These are phyloP conservation scores for Kalmanozyma brasiliensis DNA, from an alignment of 1,284 basidiomycete species.

Conservation along the genomic window DNA sequence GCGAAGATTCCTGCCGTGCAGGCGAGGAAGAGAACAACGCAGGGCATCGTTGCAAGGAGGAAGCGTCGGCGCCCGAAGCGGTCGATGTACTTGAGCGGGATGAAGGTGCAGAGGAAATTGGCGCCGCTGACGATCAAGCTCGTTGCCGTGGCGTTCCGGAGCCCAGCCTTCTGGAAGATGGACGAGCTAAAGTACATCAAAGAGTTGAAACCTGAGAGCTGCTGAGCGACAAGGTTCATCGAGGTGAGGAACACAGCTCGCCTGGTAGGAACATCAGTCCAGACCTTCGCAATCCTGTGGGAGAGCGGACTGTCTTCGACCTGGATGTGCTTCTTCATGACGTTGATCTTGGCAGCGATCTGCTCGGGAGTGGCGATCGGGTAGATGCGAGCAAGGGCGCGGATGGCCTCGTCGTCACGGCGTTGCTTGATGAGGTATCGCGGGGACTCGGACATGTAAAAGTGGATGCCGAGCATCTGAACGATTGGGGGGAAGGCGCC, in stretches of 20 bases:
- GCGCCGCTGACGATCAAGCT: conserved; percentile 65
- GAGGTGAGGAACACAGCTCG: conserved; percentile 42
- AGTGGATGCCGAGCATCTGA: conserved; percentile 64
- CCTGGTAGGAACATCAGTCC: conserved; percentile 41
- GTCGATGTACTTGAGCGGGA: conserved; percentile 80
- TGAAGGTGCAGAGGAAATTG: conserved; percentile 79
- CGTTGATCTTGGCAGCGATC: conserved; percentile 67
- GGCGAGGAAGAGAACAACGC: conserved; percentile 79
- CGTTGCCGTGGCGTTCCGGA: conserved; percentile 65
- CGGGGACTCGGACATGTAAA: conserved; percentile 68
- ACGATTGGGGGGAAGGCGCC: conserved; percentile 67
- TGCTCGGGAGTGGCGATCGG: conserved; percentile 60
- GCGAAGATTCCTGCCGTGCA: conserved; percentile 80
- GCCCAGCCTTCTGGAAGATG: conserved; percentile 67
- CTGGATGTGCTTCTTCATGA: conserved; percentile 66
- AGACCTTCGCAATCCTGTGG: conserved; percentile 26
- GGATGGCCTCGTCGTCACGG: conserved; percentile 56
- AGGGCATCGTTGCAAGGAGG: conserved; percentile 80
- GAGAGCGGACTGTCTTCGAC: conserved; percentile 27
- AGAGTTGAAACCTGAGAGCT: conserved; percentile 69
- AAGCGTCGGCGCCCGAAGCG: conserved; percentile 80
- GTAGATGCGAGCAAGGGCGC: conserved; percentile 62
- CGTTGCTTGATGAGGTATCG: conserved; percentile 66
- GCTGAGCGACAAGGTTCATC: conserved; percentile 53
- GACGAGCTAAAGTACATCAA: conserved; percentile 68